phyloP scores from a whole-genome alignment of 768 basidiomycete genomes.

The Lactarius vividus region DNA sequence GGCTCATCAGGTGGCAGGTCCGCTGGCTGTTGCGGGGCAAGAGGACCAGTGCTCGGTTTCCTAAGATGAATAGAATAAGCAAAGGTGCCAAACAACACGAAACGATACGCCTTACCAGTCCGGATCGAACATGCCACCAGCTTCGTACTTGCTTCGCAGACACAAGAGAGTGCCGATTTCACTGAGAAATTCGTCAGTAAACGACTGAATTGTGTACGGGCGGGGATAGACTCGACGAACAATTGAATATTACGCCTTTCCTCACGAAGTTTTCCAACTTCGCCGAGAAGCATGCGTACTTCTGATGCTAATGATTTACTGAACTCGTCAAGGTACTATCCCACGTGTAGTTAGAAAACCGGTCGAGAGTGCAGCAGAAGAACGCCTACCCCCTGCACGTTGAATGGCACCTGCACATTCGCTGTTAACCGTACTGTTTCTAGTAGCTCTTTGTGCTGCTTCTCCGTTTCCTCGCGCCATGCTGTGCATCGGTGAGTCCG shows the following conservation, averaged over 20 bases:
- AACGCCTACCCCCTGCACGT: conserved; percentile 71
- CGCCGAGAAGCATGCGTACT: conserved; percentile 77
- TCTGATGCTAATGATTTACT: conserved; percentile 80
- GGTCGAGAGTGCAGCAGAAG: background rate
- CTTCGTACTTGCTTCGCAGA: conserved; percentile 72
- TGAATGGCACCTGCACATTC: conserved; percentile 74
- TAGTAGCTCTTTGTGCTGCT: conserved; percentile 67
- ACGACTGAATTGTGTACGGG: background rate
- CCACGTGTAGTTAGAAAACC: conserved; percentile 11
- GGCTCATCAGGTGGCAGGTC: conserved; percentile 30
- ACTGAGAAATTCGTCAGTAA: conserved; percentile 39
- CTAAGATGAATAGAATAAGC: conserved; percentile 43
- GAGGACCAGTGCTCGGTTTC: conserved; percentile 37
- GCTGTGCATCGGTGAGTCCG: conserved; percentile 37
- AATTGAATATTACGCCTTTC: conserved; percentile 74
- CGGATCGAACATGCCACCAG: conserved; percentile 83
- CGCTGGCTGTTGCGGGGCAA: conserved; percentile 23
- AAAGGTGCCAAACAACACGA: conserved; percentile 5
- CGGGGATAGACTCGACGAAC: conserved; percentile 45
- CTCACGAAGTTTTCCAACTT: conserved; percentile 81
- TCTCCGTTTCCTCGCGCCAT: conserved; percentile 63
- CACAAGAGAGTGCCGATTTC: conserved; percentile 72
- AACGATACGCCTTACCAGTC: conserved; percentile 53
- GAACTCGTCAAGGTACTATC: conserved; percentile 82
- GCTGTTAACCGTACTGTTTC: conserved; percentile 68